phyloP scores from a whole-genome alignment of 441 rosid species.

The Adansonia rubrostipa region DNA sequence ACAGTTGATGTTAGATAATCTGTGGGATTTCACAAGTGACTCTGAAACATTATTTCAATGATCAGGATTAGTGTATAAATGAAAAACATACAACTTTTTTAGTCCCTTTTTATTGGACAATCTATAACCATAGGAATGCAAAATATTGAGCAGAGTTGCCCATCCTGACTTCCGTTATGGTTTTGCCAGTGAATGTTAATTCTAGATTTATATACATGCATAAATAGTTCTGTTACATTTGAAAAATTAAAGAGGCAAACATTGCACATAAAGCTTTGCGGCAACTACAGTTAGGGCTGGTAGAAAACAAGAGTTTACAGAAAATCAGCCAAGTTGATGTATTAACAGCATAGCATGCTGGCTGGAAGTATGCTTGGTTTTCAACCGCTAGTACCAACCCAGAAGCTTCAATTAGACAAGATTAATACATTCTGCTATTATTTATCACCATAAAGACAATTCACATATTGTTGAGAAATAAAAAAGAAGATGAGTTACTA shows the following conservation, averaged over 20 bases:
- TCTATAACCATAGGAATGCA: background rate
- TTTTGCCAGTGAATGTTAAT: background rate
- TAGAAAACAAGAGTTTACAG: background rate
- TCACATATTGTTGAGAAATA: background rate
- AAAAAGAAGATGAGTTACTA: background rate
- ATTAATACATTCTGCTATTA: background rate
- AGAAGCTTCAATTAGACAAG: background rate
- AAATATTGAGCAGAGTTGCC: background rate
- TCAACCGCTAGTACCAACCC: background rate
- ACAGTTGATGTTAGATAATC: background rate
- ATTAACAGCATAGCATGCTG: background rate
- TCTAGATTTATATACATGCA: background rate
- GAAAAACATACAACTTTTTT: background rate
- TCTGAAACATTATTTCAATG: conserved; percentile 7
- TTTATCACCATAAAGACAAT: background rate
- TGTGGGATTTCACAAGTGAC: background rate
- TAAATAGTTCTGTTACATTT: background rate
- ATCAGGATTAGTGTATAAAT: background rate
- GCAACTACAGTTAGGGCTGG: background rate
- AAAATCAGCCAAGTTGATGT: background rate
- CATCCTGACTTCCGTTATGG: background rate
- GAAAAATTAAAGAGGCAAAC: background rate
- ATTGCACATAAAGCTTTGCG: background rate
- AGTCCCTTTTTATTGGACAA: background rate
- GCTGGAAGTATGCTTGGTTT: background rate